phyloP scores from a whole-genome alignment of 495 filamentous ascomycete genomes.

The Chaetomium fimeti region DNA sequence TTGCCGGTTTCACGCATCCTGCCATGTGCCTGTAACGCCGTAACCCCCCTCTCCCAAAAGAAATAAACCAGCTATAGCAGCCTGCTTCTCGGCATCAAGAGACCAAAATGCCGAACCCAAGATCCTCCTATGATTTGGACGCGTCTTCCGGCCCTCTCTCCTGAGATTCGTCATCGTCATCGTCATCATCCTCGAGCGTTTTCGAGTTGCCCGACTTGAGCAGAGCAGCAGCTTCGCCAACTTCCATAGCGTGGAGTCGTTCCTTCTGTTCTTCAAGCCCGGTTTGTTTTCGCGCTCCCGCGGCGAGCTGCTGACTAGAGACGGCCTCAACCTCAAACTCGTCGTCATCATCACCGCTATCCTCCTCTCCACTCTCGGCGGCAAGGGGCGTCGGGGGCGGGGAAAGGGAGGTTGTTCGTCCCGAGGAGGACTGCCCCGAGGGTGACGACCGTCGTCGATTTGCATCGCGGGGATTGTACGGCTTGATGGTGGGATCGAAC shows the following conservation, averaged over 20 bases:
- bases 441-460: constrained; percentile 35
- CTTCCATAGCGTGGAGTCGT: constrained; percentile 56
- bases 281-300: constrained; percentile 21
- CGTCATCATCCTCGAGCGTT: constrained; percentile 33
- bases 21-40: constrained; percentile 10
- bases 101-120: not conserved
- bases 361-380: constrained; percentile 48
- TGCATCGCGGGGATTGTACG: constrained; percentile 30
- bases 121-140: not conserved
- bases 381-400: constrained; percentile 21
- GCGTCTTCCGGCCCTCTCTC: constrained; percentile 13
- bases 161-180: constrained; percentile 35
- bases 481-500: constrained; percentile 56
- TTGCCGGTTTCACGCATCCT: not conserved
- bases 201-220: constrained; percentile 30
- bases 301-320: constrained; percentile 37
- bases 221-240: constrained; percentile 52
- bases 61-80: not conserved
- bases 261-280: constrained; percentile 46
- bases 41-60: not conserved
- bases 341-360: constrained; percentile 48
- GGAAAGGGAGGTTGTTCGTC: constrained; percentile 28
- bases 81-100: not conserved
- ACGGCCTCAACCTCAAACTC: constrained; percentile 52
- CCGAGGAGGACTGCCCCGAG: constrained; percentile 27